Percentiles rank a stretch among this genome's conserved stretches.
phyloP scores from a whole-genome alignment of 2,329 filamentous ascomycete genomes.

The Microdochium trichocladiopsis region DNA sequence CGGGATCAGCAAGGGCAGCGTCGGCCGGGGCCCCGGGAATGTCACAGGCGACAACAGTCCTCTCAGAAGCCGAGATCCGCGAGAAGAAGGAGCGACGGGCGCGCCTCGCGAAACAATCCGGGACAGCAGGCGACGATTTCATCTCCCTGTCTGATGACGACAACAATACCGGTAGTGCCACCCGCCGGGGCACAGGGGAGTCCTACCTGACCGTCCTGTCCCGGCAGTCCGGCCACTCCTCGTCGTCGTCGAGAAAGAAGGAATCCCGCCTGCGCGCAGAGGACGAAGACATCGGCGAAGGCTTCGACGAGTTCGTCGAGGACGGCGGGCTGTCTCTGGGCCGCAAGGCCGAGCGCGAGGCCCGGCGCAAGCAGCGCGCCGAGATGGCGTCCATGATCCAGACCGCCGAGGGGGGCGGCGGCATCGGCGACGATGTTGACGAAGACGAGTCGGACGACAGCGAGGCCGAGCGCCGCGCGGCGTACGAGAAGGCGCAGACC shows the following conservation, averaged over 20 bases:
- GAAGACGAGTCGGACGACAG: slow-evolving; percentile 62
- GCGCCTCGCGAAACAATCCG: slow-evolving; percentile 56
- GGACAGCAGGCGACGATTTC: slow-evolving; percentile 41
- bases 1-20: slow-evolving; percentile 20
- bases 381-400: slow-evolving; percentile 82
- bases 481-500: slow-evolving; percentile 83
- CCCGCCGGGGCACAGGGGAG: slow-evolving; percentile 16
- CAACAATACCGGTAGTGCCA: slow-evolving; percentile 25
- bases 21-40: slow-evolving; percentile 18
- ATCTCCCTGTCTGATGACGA: slow-evolving; percentile 56
- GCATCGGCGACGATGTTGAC: no score
- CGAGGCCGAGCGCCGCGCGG: slow-evolving; percentile 64
- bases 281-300: slow-evolving; percentile 89
- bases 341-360: slow-evolving; percentile 70
- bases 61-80: slow-evolving; percentile 76
- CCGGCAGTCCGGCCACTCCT: slow-evolving; percentile 33
- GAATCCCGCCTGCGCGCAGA: slow-evolving; percentile 73
- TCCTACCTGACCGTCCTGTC: slow-evolving; percentile 21
- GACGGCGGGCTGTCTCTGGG: slow-evolving; percentile 76
- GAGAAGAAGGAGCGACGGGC: slow-evolving; percentile 87
- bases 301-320: slow-evolving; percentile 86
- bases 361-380: slow-evolving; percentile 55
- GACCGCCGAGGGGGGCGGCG: slow-evolving; percentile 59
- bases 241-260: slow-evolving; percentile 52
- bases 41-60: slow-evolving; percentile 45